These are phyloP conservation scores for Tylopilus rubrobrunneus DNA, from an alignment of 768 basidiomycete genomes.

Conservation along the genomic window DNA sequence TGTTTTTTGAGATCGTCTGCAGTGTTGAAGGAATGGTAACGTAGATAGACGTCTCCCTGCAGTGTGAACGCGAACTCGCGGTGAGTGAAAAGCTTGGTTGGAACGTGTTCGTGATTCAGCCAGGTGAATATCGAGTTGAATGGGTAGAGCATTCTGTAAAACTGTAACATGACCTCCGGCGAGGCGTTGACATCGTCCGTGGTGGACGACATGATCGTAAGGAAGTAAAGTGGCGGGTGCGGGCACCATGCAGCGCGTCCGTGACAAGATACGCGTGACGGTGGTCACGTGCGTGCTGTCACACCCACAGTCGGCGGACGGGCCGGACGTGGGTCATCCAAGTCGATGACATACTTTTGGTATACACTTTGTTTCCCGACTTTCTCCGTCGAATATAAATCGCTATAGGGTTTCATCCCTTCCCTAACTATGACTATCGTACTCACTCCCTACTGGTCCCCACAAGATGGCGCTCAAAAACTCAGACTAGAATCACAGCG, in stretches of 20 bases:
- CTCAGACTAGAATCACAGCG: conserved; percentile 58
- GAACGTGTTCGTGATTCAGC: conserved; percentile 87
- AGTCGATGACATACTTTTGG: background rate
- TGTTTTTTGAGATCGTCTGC: conserved; percentile 91
- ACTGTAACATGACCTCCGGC: conserved; percentile 67
- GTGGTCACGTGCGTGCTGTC: conserved; percentile 8
- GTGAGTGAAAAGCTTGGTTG: conserved; percentile 81
- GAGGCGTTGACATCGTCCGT: conserved; percentile 31
- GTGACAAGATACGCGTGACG: conserved; percentile 15
- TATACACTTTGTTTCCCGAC: conserved; percentile 4
- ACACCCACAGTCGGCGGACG: background rate
- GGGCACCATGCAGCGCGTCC: conserved; percentile 3
- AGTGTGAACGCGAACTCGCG: conserved; percentile 97
- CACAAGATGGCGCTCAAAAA: conserved; percentile 60
- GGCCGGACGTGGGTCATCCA: background rate
- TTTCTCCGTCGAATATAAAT: conserved; percentile 8
- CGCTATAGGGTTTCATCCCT: too few species aligned
- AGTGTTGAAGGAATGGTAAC: conserved; percentile 87
- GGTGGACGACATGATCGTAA: conserved; percentile 9
- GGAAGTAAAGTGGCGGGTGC: background rate
- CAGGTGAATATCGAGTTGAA: conserved; percentile 92
- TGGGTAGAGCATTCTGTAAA: conserved; percentile 90
- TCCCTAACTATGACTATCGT: conserved; percentile 47
- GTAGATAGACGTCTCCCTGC: conserved; percentile 84
- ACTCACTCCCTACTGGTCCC: conserved; percentile 66